phyloP scores from a whole-genome alignment of 176 grass and related monocot species.

The Oryza longistaminata region DNA sequence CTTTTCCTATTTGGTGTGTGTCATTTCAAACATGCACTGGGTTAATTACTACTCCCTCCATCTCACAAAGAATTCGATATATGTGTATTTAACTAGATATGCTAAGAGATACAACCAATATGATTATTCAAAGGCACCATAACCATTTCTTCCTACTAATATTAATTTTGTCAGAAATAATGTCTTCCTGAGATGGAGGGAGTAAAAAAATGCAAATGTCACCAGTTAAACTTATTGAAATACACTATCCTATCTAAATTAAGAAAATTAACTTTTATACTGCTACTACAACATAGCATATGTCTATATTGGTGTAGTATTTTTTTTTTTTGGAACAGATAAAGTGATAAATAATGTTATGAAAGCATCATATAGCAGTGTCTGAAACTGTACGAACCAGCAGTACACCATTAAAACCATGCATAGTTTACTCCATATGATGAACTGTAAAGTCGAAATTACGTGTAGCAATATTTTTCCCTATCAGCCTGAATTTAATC shows the following conservation, averaged over 20 bases:
- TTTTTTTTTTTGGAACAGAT: too few species aligned
- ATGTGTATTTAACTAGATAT: too few species aligned
- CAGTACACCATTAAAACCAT: constrained; percentile 1
- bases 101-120: too few species aligned
- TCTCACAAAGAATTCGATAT: too few species aligned
- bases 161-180: too few species aligned
- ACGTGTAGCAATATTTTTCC: not conserved
- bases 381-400: not conserved
- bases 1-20: not conserved
- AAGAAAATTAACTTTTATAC: too few species aligned
- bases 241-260: too few species aligned
- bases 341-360: not conserved
- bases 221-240: not conserved
- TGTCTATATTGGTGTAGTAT: too few species aligned
- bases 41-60: not conserved
- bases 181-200: too few species aligned
- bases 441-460: not conserved
- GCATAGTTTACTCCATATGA: not conserved
- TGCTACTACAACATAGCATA: too few species aligned
- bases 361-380: not conserved
- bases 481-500: not conserved
- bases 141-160: too few species aligned
- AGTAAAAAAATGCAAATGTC: not conserved
- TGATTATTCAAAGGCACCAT: too few species aligned
- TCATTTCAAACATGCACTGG: not conserved